These are phyloP conservation scores for Lichenothelia convexa DNA, from an alignment of 495 filamentous ascomycete genomes.

Conservation along the genomic window DNA sequence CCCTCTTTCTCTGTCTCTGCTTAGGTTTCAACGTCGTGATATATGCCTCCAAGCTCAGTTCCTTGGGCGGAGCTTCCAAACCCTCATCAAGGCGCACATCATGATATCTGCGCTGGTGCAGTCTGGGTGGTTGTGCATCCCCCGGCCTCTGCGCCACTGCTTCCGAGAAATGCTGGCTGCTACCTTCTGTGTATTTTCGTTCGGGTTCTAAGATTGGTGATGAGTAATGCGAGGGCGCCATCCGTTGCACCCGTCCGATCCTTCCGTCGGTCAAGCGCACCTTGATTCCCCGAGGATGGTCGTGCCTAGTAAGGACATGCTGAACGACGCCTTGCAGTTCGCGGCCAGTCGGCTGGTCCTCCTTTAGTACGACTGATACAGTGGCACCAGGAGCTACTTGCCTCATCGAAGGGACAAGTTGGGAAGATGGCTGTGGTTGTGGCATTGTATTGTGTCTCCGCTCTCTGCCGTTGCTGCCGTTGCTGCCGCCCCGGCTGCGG, in stretches of 20 bases:
- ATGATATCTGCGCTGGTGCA: slow-evolving; percentile 1
- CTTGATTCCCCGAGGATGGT: slow-evolving; percentile 63
- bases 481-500: too few relatives aligned
- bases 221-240: slow-evolving; percentile 18
- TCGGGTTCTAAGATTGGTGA: slow-evolving; percentile 8
- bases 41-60: slow-evolving; percentile 9
- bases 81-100: slow-evolving; percentile 12
- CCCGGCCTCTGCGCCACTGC: background rate
- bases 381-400: slow-evolving; percentile 36
- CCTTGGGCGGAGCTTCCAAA: slow-evolving; percentile 6
- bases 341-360: slow-evolving; percentile 49
- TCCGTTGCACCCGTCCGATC: slow-evolving; percentile 46
- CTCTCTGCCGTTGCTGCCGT: too few relatives aligned
- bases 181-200: slow-evolving; percentile 8
- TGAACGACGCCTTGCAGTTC: slow-evolving; percentile 42
- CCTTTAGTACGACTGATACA: slow-evolving; percentile 54
- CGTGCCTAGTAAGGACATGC: slow-evolving; percentile 45
- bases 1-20: slow-evolving; percentile 1
- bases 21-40: slow-evolving; percentile 3
- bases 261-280: slow-evolving; percentile 48
- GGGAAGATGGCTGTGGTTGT: background rate
- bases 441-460: too few relatives aligned
- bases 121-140: slow-evolving; percentile 1
- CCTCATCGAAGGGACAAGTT: slow-evolving; percentile 27
- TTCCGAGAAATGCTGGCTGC: background rate